Evolutionary conservation across 2,329 filamentous ascomycete genomes (phyloP).

Genomic region (Trichophyton equinum): DNA sequence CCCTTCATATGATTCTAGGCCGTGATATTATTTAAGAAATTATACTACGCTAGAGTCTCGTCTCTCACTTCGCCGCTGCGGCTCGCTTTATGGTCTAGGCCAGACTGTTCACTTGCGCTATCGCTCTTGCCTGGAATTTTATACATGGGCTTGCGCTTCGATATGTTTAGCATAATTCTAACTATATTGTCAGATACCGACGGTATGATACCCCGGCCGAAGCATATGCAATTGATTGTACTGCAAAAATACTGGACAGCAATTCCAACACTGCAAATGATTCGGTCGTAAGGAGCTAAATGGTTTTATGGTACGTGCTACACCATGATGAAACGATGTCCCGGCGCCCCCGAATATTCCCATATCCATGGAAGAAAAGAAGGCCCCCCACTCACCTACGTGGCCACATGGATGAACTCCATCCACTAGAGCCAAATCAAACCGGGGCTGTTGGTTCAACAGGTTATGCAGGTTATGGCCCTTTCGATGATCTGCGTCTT

Average conservation of each 20-base stretch:
- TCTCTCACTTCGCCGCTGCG: no score
- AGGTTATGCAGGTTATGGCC: slow-evolving; percentile 13
- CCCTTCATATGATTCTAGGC: no score
- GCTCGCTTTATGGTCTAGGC: not conserved
- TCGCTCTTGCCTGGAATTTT: not conserved
- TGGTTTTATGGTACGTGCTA: slow-evolving; percentile 28
- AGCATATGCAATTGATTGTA: not conserved
- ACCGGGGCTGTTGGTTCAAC: slow-evolving; percentile 11
- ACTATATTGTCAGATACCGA: not conserved
- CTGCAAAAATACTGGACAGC: not conserved
- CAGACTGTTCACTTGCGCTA: not conserved
- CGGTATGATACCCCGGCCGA: not conserved
- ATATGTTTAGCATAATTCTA: not conserved
- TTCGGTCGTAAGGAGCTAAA: slow-evolving; percentile 28
- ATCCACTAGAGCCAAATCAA: slow-evolving; percentile 8
- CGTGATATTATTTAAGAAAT: not conserved
- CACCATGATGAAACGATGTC: slow-evolving; percentile 36
- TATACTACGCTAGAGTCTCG: not conserved
- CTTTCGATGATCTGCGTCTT: slow-evolving; percentile 21
- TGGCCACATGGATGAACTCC: slow-evolving; percentile 12
- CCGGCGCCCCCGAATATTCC: slow-evolving; percentile 18
- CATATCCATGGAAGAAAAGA: slow-evolving; percentile 7
- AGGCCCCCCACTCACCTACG: slow-evolving; percentile 9
- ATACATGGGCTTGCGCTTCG: not conserved
- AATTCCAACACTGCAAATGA: slow-evolving; percentile 35